Conservation (phyloP, 2,329 filamentous ascomycete genomes). For the Beauveria rudraprayagi region DNA sequence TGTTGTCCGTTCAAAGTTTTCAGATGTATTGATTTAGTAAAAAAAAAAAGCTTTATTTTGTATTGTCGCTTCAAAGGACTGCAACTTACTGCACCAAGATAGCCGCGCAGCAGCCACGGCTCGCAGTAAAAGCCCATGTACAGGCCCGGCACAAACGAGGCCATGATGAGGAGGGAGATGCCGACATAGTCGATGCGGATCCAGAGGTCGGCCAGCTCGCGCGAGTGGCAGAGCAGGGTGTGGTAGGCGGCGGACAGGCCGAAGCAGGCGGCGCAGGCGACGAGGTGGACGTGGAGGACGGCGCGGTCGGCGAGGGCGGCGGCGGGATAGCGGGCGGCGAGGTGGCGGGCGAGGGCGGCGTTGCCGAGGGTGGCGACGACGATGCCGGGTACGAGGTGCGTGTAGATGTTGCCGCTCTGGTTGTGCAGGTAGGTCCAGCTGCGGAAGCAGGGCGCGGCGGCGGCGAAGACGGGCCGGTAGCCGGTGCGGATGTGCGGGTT, state of each 20-base stretch:
- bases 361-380: slow-evolving; percentile 26
- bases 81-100: slow-evolving; percentile 20
- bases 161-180: slow-evolving; percentile 30
- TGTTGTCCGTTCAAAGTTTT: no score
- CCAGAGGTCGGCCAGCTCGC: slow-evolving; percentile 26
- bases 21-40: no score
- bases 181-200: slow-evolving; percentile 30
- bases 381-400: slow-evolving; percentile 34
- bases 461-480: slow-evolving; percentile 35
- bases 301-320: slow-evolving; percentile 25
- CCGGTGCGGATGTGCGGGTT: slow-evolving; percentile 33
- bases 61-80: no score
- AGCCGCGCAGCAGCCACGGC: slow-evolving; percentile 21
- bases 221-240: slow-evolving; percentile 32
- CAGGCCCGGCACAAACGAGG: slow-evolving; percentile 30
- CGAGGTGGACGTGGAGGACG: slow-evolving; percentile 32
- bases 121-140: slow-evolving; percentile 34
- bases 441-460: slow-evolving; percentile 25
- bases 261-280: slow-evolving; percentile 28
- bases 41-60: no score
- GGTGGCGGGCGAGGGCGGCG: slow-evolving; percentile 17
- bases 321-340: slow-evolving; percentile 23
- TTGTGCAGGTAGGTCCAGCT: slow-evolving; percentile 34
- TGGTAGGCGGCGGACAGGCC: slow-evolving; percentile 31
- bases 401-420: slow-evolving; percentile 26